Evolutionary conservation across 768 basidiomycete genomes (phyloP), one percentile per base, ranked within the genome.

Genomic region (Cyclocybe cylindracea): DNA sequence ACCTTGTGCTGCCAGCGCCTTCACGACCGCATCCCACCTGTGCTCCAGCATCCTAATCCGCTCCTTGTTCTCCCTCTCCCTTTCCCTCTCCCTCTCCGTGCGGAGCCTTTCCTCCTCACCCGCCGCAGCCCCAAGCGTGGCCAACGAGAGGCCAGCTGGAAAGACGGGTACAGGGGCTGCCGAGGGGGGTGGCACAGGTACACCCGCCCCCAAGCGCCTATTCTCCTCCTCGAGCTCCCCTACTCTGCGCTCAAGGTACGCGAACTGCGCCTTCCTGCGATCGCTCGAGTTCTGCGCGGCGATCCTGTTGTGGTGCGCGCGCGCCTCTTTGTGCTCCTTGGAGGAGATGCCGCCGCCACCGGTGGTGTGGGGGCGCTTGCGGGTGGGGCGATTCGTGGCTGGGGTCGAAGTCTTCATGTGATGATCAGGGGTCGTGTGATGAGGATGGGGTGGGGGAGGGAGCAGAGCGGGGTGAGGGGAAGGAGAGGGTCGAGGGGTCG

Each of bases 221-320:
- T 96, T 95, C 76, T 95, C 93, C 50, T 86, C 86, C 73, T 91
- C 87, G 50, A 91, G 85, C 66, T 89, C 85, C 10, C 74, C 66
- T 2, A 91, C 88, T 43, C 85, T 67, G 36, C 70, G 78, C 65
- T 89, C 86, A 38, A 92, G 85, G 57, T 74, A 77, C 1, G 73
- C 49, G 65, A 87, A 92, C 57, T 95, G 91, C 11, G 86, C 87
- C 70, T 96, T 96, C 50, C 92, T 82, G 60, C 89, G 82, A 73
- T 96, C 94, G 40, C 94, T 86, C 9, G 89, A 91, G 73, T 94
- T 89, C 76, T 96, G 94, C 5, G 93, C 93, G 2, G 94, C 94
- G 67, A 95, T 91, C 45, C 93, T 83, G 71, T 96, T 96, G 50
- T 93, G 85, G 71, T 94, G 91, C 11, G 90, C 92, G 57, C 94